These are phyloP conservation scores for Nymphaea colorata DNA, from an alignment of 164 flowering plant genomes.

Conservation along the genomic window DNA sequence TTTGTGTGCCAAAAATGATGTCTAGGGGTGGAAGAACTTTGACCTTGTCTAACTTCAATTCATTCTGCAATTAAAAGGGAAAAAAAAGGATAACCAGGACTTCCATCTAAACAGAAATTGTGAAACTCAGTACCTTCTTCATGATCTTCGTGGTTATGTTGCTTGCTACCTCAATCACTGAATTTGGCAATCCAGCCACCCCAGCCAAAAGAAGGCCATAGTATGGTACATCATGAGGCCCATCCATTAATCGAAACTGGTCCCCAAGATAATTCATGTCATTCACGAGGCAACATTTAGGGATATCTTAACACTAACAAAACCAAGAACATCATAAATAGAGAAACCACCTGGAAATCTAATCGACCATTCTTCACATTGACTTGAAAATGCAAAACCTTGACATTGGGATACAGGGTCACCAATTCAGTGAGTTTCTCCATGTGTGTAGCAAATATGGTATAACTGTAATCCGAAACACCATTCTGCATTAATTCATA, in stretches of 20 bases:
- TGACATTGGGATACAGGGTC: constrained; percentile 85
- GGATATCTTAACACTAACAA: too few relatives aligned
- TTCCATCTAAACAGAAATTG: background rate
- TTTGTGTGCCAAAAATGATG: too few relatives aligned
- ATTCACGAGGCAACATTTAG: too few relatives aligned
- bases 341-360: constrained; percentile 68
- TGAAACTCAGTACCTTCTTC: constrained; percentile 36
- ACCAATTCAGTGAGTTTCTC: constrained; percentile 79
- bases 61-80: too few relatives aligned
- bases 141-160: constrained; percentile 62
- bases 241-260: constrained; percentile 86
- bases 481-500: background rate
- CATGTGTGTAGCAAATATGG: constrained; percentile 96
- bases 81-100: too few relatives aligned
- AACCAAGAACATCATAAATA: too few relatives aligned
- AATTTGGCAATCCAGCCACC: constrained; percentile 81
- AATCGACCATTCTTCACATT: constrained; percentile 62
- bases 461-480: constrained; percentile 40
- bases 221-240: constrained; percentile 65
- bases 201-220: constrained; percentile 90
- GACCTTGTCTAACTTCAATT: too few relatives aligned
- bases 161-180: constrained; percentile 68
- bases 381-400: constrained; percentile 77
- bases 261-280: background rate
- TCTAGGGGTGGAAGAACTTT: too few relatives aligned